Base-by-base conservation (phyloP, 805 yeast species). In the Ascoidea rubescens region DNA sequence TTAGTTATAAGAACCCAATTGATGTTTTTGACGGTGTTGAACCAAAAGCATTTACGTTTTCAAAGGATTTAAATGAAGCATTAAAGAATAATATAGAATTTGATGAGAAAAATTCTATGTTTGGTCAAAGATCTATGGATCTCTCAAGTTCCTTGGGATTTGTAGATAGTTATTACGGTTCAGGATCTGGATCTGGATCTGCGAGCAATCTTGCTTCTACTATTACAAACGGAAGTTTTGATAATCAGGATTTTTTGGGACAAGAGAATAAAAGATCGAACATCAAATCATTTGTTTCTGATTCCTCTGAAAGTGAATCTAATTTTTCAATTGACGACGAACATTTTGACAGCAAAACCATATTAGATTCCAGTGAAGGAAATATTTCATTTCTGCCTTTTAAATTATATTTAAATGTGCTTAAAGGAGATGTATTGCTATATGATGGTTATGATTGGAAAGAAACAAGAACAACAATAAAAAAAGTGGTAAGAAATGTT, bases 381-480 rank as follows among this genome's bases (percentile, higher is more conserved):
- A 52, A 42, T 5, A 52, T 61, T 1, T 58, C 60, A 21, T 21
- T 21, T 21, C 28, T 21, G 2, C 73, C 73, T 8, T 43, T 69
- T 52, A 51, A 57, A 1, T 46, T 71, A 1, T 56, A 59, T 28
- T 48, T 74, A 1, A 68, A 69, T 47, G 60, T 63, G 1, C 54
- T 72, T 2, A 72, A 72, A 49, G 64, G 71, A 0, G 61, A 59
- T 1, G 59, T 84, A 1, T 76, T 71, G 50, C 66, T 91, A 17
- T 81, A 77, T 63, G 99, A 93, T 67, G 99, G 99, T 0, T 93
- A 82, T 62, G 98, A 93, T 59, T 89, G 97, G 95, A 76, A 75
- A 52, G 77, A 78, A 47, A 88, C 98, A 0, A 73, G 95, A 53
- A 71, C 71, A 30, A 71, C 81, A 0, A 82, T 93, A 32, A 69